A percentile compares a stretch with the other conserved stretches of the same genome.
phyloP scores from a whole-genome alignment of 139 green algal genomes.

The Pleodorina starrii region DNA sequence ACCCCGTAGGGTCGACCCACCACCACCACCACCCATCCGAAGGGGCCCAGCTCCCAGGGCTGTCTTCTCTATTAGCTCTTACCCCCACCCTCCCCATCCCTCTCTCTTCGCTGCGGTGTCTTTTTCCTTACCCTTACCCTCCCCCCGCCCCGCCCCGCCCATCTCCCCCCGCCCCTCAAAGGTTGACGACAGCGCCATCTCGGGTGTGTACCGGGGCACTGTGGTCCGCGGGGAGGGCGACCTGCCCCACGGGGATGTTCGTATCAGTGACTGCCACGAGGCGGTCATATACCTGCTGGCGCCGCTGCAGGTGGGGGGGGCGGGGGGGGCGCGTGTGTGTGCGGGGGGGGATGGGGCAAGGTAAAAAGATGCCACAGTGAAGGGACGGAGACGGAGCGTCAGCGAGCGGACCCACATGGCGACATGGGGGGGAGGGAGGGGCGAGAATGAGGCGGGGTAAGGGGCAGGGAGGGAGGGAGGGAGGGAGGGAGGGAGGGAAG shows the following conservation, averaged over 20 bases:
- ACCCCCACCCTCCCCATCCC: no score
- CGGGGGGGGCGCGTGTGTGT: not conserved
- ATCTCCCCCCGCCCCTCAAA: not conserved
- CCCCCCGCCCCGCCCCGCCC: no score
- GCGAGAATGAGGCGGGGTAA: no score
- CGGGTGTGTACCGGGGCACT: constrained; percentile 80
- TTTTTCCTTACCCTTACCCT: no score
- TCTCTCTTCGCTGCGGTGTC: not conserved
- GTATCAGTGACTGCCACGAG: constrained; percentile 91
- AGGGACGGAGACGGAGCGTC: no score
- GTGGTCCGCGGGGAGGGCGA: constrained; percentile 86
- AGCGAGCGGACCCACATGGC: no score
- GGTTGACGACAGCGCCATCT: constrained; percentile 66
- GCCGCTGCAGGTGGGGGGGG: constrained; percentile 71
- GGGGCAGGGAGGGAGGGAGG: not conserved
- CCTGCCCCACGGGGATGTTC: constrained; percentile 62
- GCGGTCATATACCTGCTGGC: constrained; percentile 88
- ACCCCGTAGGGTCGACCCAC: no score
- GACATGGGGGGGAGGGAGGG: not conserved
- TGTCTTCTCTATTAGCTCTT: no score
- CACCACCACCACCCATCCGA: no score
- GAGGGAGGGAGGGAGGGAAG: not conserved
- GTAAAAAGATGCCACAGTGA: no score
- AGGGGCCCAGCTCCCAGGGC: no score
- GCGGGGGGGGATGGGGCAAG: no score